Percentiles rank a stretch among this genome's conserved stretches.
These are phyloP conservation scores for Colletotrichum noveboracense DNA, from an alignment of 2,329 filamentous ascomycete species.

Conservation along the genomic window DNA sequence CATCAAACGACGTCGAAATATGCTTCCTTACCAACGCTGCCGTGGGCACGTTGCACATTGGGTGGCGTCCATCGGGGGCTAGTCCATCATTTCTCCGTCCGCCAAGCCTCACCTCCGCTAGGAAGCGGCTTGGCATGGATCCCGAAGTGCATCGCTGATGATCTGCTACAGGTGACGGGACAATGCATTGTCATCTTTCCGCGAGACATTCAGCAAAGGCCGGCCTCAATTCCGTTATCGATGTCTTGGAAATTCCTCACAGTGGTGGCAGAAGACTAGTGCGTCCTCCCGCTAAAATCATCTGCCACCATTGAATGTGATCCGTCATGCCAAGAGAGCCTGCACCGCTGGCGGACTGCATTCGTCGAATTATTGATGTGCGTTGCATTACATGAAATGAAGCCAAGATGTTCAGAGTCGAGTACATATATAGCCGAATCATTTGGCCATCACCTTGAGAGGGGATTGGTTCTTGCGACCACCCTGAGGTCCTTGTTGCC, in stretches of 20 bases:
- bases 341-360: background rate
- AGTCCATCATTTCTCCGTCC: background rate
- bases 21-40: background rate
- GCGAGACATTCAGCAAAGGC: background rate
- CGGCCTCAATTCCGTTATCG: background rate
- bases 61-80: slow-evolving; percentile 16
- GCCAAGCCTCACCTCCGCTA: slow-evolving; percentile 5
- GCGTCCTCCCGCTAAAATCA: background rate
- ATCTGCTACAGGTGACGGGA: slow-evolving; percentile 3
- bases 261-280: background rate
- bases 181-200: background rate
- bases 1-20: slow-evolving; percentile 4
- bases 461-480: background rate
- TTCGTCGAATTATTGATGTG: background rate
- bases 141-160: slow-evolving; percentile 1
- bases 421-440: background rate
- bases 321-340: background rate
- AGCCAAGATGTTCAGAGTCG: background rate
- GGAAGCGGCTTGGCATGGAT: slow-evolving; percentile 5
- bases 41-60: slow-evolving; percentile 9
- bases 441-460: background rate
- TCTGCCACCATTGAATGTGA: background rate
- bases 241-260: background rate
- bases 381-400: background rate
- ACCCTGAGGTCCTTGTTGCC: background rate